Evolutionary conservation across 2,329 filamentous ascomycete genomes (phyloP), one percentile per base, ranked within the genome.

Genomic region (Colletotrichum sp.): DNA sequence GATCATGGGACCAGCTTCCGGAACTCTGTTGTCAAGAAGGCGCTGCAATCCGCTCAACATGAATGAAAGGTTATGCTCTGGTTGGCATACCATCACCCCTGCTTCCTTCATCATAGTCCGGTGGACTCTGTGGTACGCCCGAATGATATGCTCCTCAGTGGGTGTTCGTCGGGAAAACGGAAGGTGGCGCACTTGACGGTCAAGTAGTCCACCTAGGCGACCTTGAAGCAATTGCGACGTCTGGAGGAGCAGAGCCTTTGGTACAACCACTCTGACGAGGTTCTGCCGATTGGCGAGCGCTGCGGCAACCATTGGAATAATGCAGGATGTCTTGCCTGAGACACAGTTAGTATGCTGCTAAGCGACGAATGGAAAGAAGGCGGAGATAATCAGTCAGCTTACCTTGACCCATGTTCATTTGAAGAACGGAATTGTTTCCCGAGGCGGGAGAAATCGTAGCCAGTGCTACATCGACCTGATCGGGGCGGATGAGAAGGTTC

Each of bases 331-430:
- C 81, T 92, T 93, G 0, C 90, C 89, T 90, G n/a, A n/a, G 16
- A 62, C n/a, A 21, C 32, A 16, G 30, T 62, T 10, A 62, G 59
- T 34, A 62, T 52, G n/a, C n/a, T 4, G 6, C 6, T 21, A 12
- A 7, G n/a, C 44, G 44, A 21, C 10, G 13, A 2, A 21, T 52
- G 44, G n/a, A 21, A 52, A 52, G 44, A 52, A 21, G n/a, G 12
- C 39, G 62, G 10, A 6, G 36, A n/a, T 32, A 13, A 44, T 60
- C 1, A 72, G 77, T 80, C 80, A 84, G 84, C 18, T 36, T n/a
- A 62, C 89, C 89, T 84, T 92, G 88, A 0, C 92, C 92, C 92
- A 94, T 94, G 76, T 93, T 92, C 82, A 94, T 88, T 76, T 94
- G 92, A 2, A 93, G 78, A 0, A 94, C 90, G 0, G 91, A 91